Evolutionary conservation across 371 early-diverging fungal genomes (phyloP).

Genomic region (Dinochytrium kinnereticum): DNA sequence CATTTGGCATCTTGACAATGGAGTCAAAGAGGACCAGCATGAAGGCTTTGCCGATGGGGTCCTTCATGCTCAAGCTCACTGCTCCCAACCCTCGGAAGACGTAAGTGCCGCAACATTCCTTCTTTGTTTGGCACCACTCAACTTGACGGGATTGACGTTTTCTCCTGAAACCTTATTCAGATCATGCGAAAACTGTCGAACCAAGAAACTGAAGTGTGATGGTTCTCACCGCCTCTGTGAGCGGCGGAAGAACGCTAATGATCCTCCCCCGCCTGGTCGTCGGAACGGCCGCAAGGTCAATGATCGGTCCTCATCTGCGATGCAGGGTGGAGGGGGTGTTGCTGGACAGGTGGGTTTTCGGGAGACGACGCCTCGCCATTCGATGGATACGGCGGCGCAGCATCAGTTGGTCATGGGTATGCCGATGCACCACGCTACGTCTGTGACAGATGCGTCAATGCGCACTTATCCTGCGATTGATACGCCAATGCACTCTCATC

Average conservation of each 20-base stretch:
- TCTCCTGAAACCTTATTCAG: not conserved
- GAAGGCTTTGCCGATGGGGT: constrained; percentile 12
- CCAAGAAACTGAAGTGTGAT: constrained; percentile 10
- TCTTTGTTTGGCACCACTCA: not conserved
- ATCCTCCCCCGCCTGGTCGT: constrained; percentile 6
- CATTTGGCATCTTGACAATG: not conserved
- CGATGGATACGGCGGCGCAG: too few relatives aligned
- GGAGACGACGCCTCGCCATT: too few relatives aligned
- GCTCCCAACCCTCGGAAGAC: constrained; percentile 11
- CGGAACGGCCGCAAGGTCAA: not conserved
- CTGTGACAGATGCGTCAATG: too few relatives aligned
- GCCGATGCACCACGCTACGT: too few relatives aligned
- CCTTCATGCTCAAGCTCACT: not conserved
- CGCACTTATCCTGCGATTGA: too few relatives aligned
- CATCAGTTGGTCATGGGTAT: too few relatives aligned
- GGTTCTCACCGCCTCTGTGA: constrained; percentile 11
- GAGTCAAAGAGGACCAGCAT: not conserved
- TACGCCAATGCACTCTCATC: not conserved
- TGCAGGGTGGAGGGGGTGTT: not conserved
- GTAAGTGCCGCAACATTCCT: not conserved
- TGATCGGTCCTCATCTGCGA: too few relatives aligned
- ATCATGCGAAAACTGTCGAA: constrained; percentile 11
- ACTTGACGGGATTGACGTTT: not conserved
- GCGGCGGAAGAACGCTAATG: not conserved
- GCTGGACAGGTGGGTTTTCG: too few relatives aligned